Conservation (phyloP, 2,329 filamentous ascomycete genomes). For the Microsporum canis region DNA sequence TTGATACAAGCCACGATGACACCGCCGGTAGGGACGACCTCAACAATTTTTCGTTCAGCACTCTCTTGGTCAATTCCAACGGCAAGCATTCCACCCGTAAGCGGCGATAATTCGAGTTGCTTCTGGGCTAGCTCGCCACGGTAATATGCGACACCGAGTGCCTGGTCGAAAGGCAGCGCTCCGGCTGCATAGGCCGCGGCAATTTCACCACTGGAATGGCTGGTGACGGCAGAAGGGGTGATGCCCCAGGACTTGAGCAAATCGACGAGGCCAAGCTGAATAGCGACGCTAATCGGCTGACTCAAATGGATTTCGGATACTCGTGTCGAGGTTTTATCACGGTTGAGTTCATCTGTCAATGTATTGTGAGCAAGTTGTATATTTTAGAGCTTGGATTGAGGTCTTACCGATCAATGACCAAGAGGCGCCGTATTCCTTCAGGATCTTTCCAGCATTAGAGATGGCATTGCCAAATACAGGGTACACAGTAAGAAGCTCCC, state of each 20-base stretch:
- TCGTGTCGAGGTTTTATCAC: not conserved
- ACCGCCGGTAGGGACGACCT: no score
- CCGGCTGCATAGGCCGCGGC: conserved; percentile 16
- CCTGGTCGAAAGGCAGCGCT: conserved; percentile 22
- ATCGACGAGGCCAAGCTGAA: conserved; percentile 13
- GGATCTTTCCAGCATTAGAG: no score
- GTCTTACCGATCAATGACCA: not conserved
- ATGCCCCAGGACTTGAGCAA: conserved; percentile 4
- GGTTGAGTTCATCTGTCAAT: not conserved
- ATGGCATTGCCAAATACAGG: no score
- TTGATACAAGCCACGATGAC: no score
- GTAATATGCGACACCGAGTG: conserved; percentile 38
- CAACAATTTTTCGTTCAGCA: no score
- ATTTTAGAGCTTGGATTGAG: not conserved
- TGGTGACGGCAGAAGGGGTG: conserved; percentile 8
- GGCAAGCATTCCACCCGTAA: no score
- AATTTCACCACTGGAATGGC: conserved; percentile 15
- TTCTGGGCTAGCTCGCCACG: no score
- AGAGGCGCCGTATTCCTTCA: not conserved
- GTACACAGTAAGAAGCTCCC: not conserved
- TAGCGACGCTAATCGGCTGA: conserved; percentile 12
- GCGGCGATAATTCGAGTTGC: no score
- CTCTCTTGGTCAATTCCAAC: no score
- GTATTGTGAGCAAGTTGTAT: no score
- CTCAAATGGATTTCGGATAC: conserved; percentile 4